Evolutionary conservation across 2,329 filamentous ascomycete genomes (phyloP).

Genomic region (Penicillium sp.): DNA sequence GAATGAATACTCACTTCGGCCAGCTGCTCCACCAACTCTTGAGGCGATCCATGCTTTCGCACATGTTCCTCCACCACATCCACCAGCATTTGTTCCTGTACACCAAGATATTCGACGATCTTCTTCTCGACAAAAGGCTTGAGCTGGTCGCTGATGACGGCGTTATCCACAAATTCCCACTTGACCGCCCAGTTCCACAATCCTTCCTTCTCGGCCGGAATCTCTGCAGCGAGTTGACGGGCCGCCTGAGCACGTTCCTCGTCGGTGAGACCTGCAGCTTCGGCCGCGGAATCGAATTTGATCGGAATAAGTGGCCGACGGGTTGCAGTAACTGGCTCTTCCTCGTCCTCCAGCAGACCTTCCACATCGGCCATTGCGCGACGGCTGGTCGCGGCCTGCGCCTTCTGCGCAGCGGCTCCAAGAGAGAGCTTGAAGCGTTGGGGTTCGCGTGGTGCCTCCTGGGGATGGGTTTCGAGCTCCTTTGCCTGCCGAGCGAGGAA

Average conservation of each 20-base stretch:
- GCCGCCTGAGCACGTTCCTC: slow-evolving; percentile 84
- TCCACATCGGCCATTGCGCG: slow-evolving; percentile 92
- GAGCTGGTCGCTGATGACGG: slow-evolving; percentile 78
- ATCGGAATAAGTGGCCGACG: slow-evolving; percentile 79
- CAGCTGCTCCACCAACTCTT: slow-evolving; percentile 77
- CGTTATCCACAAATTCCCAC: slow-evolving; percentile 86
- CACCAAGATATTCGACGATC: slow-evolving; percentile 91
- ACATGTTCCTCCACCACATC: slow-evolving; percentile 89
- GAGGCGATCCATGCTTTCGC: slow-evolving; percentile 69
- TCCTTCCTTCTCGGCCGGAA: slow-evolving; percentile 79
- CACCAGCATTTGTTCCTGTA: slow-evolving; percentile 93
- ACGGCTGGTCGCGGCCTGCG: slow-evolving; percentile 57
- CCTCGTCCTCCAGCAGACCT: slow-evolving; percentile 90
- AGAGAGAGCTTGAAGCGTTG: slow-evolving; percentile 90
- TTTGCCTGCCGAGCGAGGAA: slow-evolving; percentile 83
- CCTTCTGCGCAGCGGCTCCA: slow-evolving; percentile 79
- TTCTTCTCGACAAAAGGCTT: slow-evolving; percentile 97
- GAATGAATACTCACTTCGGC: slow-evolving; percentile 64
- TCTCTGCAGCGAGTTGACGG: slow-evolving; percentile 79
- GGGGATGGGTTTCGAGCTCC: slow-evolving; percentile 60
- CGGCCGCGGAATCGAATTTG: slow-evolving; percentile 69
- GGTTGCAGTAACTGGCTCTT: slow-evolving; percentile 67
- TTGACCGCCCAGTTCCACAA: slow-evolving; percentile 91
- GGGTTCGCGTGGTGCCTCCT: slow-evolving; percentile 50
- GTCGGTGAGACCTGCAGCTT: slow-evolving; percentile 69